A percentile compares a stretch with the other conserved stretches of the same genome.
phyloP scores from a whole-genome alignment of 306 rosid species.

The Castanospermum australe region DNA sequence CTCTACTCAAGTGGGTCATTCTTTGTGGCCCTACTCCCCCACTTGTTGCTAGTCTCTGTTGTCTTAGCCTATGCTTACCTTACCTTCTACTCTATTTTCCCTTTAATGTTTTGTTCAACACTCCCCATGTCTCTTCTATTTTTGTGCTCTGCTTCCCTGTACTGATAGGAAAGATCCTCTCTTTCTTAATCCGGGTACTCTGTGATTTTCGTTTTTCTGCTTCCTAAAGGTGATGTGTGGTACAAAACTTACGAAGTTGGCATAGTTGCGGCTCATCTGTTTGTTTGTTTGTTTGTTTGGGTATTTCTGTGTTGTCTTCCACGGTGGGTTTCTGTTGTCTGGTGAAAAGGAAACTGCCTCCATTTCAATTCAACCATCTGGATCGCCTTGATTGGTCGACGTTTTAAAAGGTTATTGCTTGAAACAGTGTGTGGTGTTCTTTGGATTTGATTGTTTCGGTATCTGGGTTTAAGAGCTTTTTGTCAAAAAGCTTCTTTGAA shows the following conservation, averaged over 20 bases:
- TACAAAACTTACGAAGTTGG: slow-evolving; percentile 37
- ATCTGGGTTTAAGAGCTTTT: slow-evolving; percentile 29
- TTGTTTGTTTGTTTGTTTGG: slow-evolving; percentile 25
- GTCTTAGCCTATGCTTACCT: slow-evolving; percentile 38
- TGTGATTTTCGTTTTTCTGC: slow-evolving; percentile 28
- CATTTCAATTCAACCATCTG: slow-evolving; percentile 53
- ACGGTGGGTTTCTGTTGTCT: slow-evolving; percentile 28
- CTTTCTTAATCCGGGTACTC: slow-evolving; percentile 36
- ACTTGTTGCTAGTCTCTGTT: slow-evolving; percentile 55
- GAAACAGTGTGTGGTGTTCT: slow-evolving; percentile 34
- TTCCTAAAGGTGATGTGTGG: slow-evolving; percentile 36
- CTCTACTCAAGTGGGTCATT: slow-evolving; percentile 70
- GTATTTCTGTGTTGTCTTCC: slow-evolving; percentile 27
- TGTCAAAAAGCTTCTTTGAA: slow-evolving; percentile 26
- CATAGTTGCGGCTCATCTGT: slow-evolving; percentile 22
- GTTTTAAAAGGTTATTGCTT: slow-evolving; percentile 43
- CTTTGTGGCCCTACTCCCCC: slow-evolving; percentile 71
- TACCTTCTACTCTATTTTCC: slow-evolving; percentile 28
- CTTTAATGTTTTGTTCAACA: slow-evolving; percentile 27
- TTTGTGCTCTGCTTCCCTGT: slow-evolving; percentile 27
- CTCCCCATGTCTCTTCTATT: slow-evolving; percentile 32
- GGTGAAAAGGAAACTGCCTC: slow-evolving; percentile 23
- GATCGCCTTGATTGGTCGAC: slow-evolving; percentile 36
- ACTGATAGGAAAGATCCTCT: slow-evolving; percentile 47
- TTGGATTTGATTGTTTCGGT: slow-evolving; percentile 43